These are phyloP conservation scores for Rhynchosporium graminicola DNA, from an alignment of 2,329 filamentous ascomycete species.

Conservation along the genomic window DNA sequence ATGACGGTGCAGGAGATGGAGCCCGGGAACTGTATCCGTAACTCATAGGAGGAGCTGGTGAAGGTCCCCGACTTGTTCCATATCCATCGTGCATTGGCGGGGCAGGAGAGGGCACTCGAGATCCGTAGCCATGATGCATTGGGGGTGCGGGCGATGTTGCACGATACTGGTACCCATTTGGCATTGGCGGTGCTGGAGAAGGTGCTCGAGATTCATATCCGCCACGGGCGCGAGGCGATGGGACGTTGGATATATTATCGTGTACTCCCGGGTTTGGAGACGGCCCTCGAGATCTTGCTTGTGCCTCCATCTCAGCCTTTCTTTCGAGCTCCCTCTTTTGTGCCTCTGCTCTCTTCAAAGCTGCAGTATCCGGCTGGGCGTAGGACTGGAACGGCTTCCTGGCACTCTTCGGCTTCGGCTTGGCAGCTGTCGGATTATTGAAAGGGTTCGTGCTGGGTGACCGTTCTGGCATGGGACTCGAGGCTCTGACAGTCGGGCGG, in stretches of 20 bases:
- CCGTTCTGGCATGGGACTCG: slow-evolving; percentile 49
- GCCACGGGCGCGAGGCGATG: slow-evolving; percentile 41
- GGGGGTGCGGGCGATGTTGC: slow-evolving; percentile 39
- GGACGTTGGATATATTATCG: slow-evolving; percentile 33
- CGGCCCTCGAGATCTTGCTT: slow-evolving; percentile 31
- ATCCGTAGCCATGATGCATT: slow-evolving; percentile 42
- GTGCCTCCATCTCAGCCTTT: slow-evolving; percentile 34
- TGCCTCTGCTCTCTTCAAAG: slow-evolving; percentile 51
- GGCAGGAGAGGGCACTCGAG: slow-evolving; percentile 45
- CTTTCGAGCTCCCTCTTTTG: slow-evolving; percentile 45
- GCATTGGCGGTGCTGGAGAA: slow-evolving; percentile 43
- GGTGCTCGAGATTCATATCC: slow-evolving; percentile 40
- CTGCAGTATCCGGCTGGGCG: slow-evolving; percentile 63
- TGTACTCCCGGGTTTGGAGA: slow-evolving; percentile 35
- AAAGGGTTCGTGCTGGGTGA: slow-evolving; percentile 40
- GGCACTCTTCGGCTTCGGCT: slow-evolving; percentile 57
- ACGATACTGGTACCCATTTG: slow-evolving; percentile 38
- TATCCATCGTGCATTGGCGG: slow-evolving; percentile 40
- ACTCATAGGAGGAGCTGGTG: slow-evolving; percentile 37
- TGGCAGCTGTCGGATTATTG: slow-evolving; percentile 36
- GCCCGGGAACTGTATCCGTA: slow-evolving; percentile 43
- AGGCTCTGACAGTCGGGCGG: slow-evolving; percentile 67
- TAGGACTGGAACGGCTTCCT: slow-evolving; percentile 69
- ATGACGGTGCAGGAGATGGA: slow-evolving; percentile 37
- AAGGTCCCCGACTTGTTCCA: slow-evolving; percentile 34